phyloP scores from a whole-genome alignment of 192 early-diverging fungal species.

The Geranomyces michiganensis region DNA sequence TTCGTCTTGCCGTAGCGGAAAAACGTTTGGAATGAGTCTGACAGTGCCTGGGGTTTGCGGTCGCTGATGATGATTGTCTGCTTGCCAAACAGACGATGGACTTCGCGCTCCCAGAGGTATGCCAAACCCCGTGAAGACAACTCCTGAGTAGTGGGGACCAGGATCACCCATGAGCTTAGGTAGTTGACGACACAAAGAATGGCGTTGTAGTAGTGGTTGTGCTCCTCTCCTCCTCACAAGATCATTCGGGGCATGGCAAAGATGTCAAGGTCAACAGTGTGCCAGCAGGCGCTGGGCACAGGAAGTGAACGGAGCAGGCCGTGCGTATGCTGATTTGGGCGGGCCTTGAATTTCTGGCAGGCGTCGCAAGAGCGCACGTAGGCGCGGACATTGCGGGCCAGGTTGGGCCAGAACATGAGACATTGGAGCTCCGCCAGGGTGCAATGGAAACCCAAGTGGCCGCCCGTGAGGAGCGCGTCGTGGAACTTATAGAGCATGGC shows the following conservation, averaged over 20 bases:
- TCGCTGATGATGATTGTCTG: conserved; percentile 10
- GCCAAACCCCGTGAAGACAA: neutral
- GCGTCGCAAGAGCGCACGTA: conserved; percentile 4
- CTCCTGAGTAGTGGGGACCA: neutral
- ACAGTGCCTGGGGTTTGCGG: neutral
- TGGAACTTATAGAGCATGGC: neutral
- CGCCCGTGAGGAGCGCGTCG: neutral
- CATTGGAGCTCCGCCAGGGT: neutral
- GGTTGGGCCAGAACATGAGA: neutral
- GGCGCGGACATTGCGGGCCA: neutral
- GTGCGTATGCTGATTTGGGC: neutral
- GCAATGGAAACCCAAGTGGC: neutral
- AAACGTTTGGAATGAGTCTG: conserved; percentile 12
- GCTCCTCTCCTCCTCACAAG: neutral
- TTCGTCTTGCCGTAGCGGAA: neutral
- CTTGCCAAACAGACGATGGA: neutral
- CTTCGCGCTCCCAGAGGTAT: neutral
- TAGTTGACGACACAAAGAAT: conserved; percentile 1
- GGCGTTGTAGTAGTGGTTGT: neutral
- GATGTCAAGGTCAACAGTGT: neutral
- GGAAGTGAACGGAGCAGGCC: conserved; percentile 8
- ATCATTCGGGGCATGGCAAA: neutral
- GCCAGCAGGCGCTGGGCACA: neutral
- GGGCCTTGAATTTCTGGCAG: conserved; percentile 1
- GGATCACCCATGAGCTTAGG: neutral